phyloP scores from a whole-genome alignment of 1,284 basidiomycete species.

The Ceratobasidium papillatum region DNA sequence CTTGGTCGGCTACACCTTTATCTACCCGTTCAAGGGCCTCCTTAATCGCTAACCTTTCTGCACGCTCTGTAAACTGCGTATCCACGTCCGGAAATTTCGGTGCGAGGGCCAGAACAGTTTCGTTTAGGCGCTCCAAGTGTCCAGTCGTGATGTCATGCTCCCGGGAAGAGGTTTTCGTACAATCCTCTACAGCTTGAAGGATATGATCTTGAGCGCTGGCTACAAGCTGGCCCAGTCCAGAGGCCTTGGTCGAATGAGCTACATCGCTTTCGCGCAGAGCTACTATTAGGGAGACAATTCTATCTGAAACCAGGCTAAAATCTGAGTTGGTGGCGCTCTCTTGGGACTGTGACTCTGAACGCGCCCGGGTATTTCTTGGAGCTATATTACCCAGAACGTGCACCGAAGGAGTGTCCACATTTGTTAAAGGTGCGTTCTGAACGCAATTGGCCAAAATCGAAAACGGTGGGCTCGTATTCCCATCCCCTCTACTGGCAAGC shows the following conservation, averaged over 20 bases:
- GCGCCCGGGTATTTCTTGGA: neutral
- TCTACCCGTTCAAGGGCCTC: conserved; percentile 7
- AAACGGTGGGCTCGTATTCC: neutral
- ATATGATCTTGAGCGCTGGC: conserved; percentile 18
- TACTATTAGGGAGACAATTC: neutral
- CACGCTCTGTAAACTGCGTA: conserved; percentile 3
- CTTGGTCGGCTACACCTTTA: neutral
- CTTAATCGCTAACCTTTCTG: neutral
- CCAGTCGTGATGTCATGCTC: neutral
- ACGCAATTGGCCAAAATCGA: neutral
- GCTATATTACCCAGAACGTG: conserved; percentile 17
- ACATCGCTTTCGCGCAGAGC: conserved; percentile 29
- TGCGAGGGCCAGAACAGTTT: neutral
- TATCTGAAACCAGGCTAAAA: neutral
- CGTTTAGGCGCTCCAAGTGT: neutral
- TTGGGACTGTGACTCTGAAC: neutral
- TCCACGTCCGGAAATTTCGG: neutral
- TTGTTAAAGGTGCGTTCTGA: neutral
- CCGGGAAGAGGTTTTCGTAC: neutral
- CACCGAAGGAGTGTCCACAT: neutral
- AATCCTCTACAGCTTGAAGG: conserved; percentile 22
- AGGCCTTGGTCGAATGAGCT: conserved; percentile 33
- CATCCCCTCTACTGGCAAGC: neutral
- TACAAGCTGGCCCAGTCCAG: conserved; percentile 31
- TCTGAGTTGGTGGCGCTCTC: neutral